Percentiles rank a stretch among this genome's conserved stretches.
Conservation (phyloP, 257 asterid species). For the Solanum arcanum region DNA sequence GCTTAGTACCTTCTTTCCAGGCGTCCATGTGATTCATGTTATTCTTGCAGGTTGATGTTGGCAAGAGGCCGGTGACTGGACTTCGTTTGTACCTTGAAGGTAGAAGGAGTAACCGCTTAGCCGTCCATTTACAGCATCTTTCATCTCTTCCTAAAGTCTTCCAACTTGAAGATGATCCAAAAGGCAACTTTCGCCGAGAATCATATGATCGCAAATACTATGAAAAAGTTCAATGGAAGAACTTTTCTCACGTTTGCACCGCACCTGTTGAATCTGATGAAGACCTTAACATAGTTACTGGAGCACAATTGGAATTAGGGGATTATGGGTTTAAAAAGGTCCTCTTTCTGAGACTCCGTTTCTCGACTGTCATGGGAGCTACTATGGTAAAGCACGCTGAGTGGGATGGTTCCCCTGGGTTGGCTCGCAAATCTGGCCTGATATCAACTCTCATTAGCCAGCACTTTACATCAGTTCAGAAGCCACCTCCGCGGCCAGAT, state of each 20-base stretch:
- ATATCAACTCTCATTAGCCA: conserved; percentile 89
- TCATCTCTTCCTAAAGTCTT: conserved; percentile 83
- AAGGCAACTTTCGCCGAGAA: conserved; percentile 41
- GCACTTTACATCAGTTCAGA: conserved; percentile 68
- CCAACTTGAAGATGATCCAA: conserved; percentile 73
- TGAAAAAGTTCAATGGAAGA: conserved; percentile 94
- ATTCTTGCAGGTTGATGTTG: conserved; percentile 78
- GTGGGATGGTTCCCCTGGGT: conserved; percentile 94
- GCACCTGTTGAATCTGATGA: conserved; percentile 92
- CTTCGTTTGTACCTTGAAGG: conserved; percentile 91
- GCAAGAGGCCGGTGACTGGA: conserved; percentile 91
- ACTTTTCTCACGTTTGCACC: conserved; percentile 91
- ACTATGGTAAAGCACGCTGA: conserved; percentile 58
- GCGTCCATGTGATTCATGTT: neutral
- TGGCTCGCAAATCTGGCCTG: conserved; percentile 89
- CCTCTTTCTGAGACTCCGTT: conserved; percentile 59
- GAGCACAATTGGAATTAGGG: conserved; percentile 72
- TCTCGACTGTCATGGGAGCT: conserved; percentile 69
- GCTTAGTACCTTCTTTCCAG: neutral
- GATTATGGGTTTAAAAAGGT: conserved; percentile 78
- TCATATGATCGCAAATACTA: conserved; percentile 61
- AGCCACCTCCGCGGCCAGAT: conserved; percentile 76
- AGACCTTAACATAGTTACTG: conserved; percentile 76
- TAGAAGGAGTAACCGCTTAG: conserved; percentile 84
- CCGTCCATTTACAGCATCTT: conserved; percentile 88